phyloP scores from a whole-genome alignment of 176 grass and related monocot genomes.

The Juncus inflexus region DNA sequence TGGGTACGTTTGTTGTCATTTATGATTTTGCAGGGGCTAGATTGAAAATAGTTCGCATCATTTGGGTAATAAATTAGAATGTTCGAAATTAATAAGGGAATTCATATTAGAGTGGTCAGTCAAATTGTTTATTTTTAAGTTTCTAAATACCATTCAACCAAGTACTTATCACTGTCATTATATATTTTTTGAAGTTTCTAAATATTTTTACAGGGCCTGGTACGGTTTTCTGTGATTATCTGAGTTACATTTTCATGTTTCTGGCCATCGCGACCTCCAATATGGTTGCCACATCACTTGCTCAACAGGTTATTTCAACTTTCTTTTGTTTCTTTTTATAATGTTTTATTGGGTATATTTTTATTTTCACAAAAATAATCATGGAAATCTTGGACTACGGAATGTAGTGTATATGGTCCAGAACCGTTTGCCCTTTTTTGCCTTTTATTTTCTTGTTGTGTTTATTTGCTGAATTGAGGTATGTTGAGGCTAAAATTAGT shows the following conservation, averaged over 20 bases:
- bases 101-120: no score
- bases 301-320: slow-evolving; percentile 57
- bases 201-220: slow-evolving; percentile 51
- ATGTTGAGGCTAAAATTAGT: not conserved
- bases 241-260: slow-evolving; percentile 96
- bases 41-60: not conserved
- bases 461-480: slow-evolving; percentile 1
- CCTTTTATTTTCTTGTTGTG: not conserved
- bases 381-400: no score
- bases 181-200: not conserved
- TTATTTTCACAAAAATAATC: no score
- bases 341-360: slow-evolving; percentile 1
- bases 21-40: not conserved
- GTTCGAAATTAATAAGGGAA: no score
- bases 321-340: slow-evolving; percentile 6
- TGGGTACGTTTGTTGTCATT: slow-evolving; percentile 39
- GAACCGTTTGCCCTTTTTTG: no score
- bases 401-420: no score
- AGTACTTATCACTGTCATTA: not conserved
- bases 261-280: slow-evolving; percentile 86
- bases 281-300: slow-evolving; percentile 91
- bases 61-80: not conserved
- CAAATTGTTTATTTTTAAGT: no score
- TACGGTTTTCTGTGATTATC: slow-evolving; percentile 92
- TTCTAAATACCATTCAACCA: no score